Evolutionary conservation across 139 green algal species (phyloP).

Genomic region (Chlorella sp.): DNA sequence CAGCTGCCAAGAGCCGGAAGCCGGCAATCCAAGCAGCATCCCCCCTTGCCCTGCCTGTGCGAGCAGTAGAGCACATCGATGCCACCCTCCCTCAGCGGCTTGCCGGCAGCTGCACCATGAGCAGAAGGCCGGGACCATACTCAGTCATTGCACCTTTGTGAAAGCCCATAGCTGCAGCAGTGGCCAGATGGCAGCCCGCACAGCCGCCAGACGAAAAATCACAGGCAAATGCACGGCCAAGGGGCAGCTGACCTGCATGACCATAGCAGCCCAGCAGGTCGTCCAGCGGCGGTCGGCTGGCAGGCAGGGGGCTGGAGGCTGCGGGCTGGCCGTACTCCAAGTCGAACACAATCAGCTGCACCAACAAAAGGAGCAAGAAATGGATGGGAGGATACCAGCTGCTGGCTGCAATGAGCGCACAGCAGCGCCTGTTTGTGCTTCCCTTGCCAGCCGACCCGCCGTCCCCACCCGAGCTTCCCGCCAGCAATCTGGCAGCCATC

Average conservation of each 20-base stretch:
- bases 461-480: no score
- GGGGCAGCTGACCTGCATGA: slow-evolving; percentile 24
- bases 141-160: no score
- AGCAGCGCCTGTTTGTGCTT: no score
- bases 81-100: slow-evolving; percentile 39
- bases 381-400: no score
- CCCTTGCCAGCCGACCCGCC: no score
- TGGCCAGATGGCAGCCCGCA: no score
- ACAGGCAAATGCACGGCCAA: not conserved
- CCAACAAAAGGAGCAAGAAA: not conserved
- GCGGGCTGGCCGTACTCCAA: slow-evolving; percentile 78
- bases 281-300: slow-evolving; percentile 53
- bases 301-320: slow-evolving; percentile 53
- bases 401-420: no score
- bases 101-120: not conserved
- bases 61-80: slow-evolving; percentile 61
- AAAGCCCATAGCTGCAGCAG: not conserved
- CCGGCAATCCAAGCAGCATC: no score
- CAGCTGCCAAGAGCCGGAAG: no score
- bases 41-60: slow-evolving; percentile 18
- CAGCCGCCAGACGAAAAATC: no score
- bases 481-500: no score
- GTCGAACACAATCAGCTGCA: slow-evolving; percentile 82
- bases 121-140: no score
- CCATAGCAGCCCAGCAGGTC: slow-evolving; percentile 74